Percentiles rank a stretch among this genome's conserved stretches.
These are phyloP conservation scores for Exophiala mesophila DNA, from an alignment of 2,329 filamentous ascomycete genomes.

Conservation along the genomic window DNA sequence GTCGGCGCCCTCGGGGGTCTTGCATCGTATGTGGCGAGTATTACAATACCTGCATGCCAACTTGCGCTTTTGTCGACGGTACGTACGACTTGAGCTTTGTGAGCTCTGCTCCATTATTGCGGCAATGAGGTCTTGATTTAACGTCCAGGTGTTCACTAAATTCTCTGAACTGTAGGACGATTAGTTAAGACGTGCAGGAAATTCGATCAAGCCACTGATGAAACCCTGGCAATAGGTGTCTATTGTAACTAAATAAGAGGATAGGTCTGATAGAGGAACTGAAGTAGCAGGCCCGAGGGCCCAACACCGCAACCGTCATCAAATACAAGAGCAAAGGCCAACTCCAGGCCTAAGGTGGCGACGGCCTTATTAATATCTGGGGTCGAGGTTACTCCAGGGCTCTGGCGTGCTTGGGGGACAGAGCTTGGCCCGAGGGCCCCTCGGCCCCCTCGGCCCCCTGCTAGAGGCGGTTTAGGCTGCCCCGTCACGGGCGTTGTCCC, in stretches of 20 bases:
- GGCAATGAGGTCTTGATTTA: neutral
- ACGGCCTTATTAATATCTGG: neutral
- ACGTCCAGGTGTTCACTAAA: neutral
- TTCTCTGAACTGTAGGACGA: neutral
- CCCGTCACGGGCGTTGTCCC: neutral
- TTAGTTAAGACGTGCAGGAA: neutral
- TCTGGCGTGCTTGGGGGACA: neutral
- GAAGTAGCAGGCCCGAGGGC: too few species aligned
- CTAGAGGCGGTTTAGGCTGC: neutral
- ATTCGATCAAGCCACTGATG: neutral
- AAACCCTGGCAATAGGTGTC: too few species aligned
- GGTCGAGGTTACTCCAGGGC: neutral
- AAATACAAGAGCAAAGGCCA: neutral
- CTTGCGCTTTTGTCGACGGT: conserved; percentile 14
- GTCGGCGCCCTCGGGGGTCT: conserved; percentile 11
- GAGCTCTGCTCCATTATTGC: conserved; percentile 11
- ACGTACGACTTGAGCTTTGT: conserved; percentile 13
- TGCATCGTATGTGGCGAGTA: conserved; percentile 16
- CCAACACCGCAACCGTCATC: too few species aligned
- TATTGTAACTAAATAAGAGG: too few species aligned
- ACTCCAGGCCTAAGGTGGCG: neutral
- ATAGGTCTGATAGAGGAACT: too few species aligned
- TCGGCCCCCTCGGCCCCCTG: neutral
- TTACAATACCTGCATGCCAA: conserved; percentile 14
- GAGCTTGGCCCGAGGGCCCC: neutral